Conservation (phyloP, 2,329 filamentous ascomycete species). For the Acarospora socialis region DNA sequence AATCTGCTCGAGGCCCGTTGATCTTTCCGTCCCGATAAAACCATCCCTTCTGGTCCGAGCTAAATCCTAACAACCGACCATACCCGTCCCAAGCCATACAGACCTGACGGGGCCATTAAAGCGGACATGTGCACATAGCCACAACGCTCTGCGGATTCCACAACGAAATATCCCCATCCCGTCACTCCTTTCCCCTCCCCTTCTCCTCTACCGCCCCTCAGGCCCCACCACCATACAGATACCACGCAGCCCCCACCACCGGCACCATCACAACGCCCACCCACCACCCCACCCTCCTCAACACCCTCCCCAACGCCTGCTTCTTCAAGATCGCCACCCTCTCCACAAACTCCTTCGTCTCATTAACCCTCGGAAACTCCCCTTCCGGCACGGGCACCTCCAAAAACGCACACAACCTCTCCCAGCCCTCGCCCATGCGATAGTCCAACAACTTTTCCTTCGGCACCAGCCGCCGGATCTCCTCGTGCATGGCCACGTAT, state of each 20-base stretch:
- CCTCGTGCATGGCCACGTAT: constrained; percentile 1
- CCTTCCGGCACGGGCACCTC: constrained; percentile 22
- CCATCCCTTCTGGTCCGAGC: too few relatives aligned
- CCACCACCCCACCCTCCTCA: neutral
- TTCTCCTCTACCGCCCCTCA: too few relatives aligned
- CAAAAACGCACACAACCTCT: constrained; percentile 28
- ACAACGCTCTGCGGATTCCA: too few relatives aligned
- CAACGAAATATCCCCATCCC: too few relatives aligned
- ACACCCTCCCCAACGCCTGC: neutral
- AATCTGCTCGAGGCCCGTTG: too few relatives aligned
- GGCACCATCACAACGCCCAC: neutral
- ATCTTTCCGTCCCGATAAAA: too few relatives aligned
- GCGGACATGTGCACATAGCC: too few relatives aligned
- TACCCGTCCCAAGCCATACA: too few relatives aligned
- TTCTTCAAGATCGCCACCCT: neutral
- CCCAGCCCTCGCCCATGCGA: constrained; percentile 25
- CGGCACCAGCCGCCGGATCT: neutral
- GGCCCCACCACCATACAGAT: too few relatives aligned
- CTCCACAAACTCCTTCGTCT: constrained; percentile 1
- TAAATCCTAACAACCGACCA: too few relatives aligned
- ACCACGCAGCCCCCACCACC: neutral
- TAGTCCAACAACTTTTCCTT: constrained; percentile 1
- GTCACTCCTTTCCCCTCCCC: too few relatives aligned
- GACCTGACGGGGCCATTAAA: too few relatives aligned
- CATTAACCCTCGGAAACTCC: constrained; percentile 23